Evolutionary conservation across 208 protist genomes (phyloP).

Genomic region (Leptomonas seymouri): DNA sequence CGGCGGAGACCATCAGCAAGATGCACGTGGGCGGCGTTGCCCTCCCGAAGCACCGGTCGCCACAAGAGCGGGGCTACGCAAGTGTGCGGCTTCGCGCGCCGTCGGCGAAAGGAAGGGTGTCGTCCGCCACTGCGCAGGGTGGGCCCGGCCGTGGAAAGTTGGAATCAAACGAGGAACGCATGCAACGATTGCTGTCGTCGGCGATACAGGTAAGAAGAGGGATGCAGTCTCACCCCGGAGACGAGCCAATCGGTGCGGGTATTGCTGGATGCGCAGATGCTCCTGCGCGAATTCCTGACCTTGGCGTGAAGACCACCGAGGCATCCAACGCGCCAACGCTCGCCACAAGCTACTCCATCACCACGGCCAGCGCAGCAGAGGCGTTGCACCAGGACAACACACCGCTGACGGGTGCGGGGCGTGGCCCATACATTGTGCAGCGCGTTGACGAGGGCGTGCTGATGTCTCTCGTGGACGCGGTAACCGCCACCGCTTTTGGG

Average conservation of each 20-base stretch:
- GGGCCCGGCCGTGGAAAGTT: neutral
- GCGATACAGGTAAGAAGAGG: conserved; percentile 19
- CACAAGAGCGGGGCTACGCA: conserved; percentile 10
- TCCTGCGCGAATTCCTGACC: neutral
- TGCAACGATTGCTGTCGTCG: conserved; percentile 20
- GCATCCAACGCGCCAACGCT: conserved; percentile 2
- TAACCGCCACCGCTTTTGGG: conserved; percentile 60
- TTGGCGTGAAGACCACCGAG: no score
- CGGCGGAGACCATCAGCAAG: conserved; percentile 55
- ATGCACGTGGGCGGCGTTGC: conserved; percentile 61
- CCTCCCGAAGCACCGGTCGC: conserved; percentile 3
- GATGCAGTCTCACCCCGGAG: neutral
- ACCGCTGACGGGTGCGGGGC: conserved; percentile 47
- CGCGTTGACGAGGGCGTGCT: conserved; percentile 65
- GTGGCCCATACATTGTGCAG: conserved; percentile 59
- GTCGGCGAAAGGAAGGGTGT: neutral
- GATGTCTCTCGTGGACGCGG: conserved; percentile 60
- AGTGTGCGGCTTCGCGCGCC: neutral
- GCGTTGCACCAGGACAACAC: conserved; percentile 45
- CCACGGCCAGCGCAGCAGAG: conserved; percentile 36
- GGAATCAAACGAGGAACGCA: conserved; percentile 19
- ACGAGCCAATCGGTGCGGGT: neutral
- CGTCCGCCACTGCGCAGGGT: neutral
- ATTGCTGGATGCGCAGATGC: neutral
- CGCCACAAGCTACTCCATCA: conserved; percentile 33